Evolutionary conservation across 108 stramenopile genomes (phyloP).

Genomic region (Schizochytrium sp.): DNA sequence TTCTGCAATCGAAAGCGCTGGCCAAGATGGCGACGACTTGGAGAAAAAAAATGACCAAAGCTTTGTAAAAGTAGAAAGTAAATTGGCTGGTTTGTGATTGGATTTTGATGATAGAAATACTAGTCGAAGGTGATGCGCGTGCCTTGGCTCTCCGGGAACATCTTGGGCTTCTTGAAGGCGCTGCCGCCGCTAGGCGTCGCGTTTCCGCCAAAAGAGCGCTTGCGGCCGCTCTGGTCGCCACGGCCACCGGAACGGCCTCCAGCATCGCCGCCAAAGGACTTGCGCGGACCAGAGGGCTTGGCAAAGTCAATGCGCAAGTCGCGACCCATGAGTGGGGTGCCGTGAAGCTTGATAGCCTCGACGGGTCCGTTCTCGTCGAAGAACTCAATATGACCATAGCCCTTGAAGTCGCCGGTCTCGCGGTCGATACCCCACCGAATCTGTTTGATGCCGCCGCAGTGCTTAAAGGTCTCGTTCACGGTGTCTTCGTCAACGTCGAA

Average conservation of each 20-base stretch:
- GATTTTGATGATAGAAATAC: no score
- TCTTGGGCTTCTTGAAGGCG: neutral
- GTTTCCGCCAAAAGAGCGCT: neutral
- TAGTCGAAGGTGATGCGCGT: neutral
- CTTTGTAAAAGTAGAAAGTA: no score
- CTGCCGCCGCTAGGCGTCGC: neutral
- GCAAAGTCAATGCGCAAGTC: constrained; percentile 81
- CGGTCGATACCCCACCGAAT: constrained; percentile 87
- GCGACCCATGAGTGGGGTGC: constrained; percentile 72
- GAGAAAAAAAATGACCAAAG: no score
- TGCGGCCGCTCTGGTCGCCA: constrained; percentile 24
- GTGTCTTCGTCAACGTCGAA: constrained; percentile 89
- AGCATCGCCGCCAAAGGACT: neutral
- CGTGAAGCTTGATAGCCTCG: constrained; percentile 71
- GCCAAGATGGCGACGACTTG: no score
- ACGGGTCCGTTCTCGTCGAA: constrained; percentile 70
- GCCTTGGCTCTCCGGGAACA: neutral
- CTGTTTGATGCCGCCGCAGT: constrained; percentile 74
- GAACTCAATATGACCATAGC: constrained; percentile 91
- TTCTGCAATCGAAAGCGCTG: no score
- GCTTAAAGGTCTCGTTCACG: constrained; percentile 66
- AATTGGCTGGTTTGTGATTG: no score
- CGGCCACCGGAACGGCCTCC: constrained; percentile 48
- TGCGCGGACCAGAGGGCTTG: constrained; percentile 27
- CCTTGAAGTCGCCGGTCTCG: constrained; percentile 93